phyloP scores from a whole-genome alignment of 257 asterid species.

The Nyctanthes arbortristis region DNA sequence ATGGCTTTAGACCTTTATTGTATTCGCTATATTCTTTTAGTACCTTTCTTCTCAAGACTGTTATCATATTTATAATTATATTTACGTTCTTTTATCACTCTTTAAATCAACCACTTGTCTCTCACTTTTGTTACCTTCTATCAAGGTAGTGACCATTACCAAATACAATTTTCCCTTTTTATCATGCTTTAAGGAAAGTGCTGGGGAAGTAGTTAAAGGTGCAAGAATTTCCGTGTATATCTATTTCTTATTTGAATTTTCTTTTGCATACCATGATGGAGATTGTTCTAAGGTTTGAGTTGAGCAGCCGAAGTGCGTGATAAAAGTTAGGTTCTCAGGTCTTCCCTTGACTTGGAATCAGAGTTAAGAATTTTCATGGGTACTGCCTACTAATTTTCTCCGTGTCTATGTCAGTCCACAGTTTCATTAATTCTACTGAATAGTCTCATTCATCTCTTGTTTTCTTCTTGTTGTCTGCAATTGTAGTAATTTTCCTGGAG shows the following conservation, averaged over 20 bases:
- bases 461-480: constrained; percentile 12
- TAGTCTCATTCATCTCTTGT: constrained; percentile 14
- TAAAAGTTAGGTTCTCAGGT: constrained; percentile 5
- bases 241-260: constrained; percentile 5
- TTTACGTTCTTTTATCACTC: constrained; percentile 23
- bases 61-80: constrained; percentile 24
- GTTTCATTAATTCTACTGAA: neutral
- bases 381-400: neutral
- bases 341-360: constrained; percentile 30
- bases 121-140: constrained; percentile 26
- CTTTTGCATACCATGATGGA: neutral
- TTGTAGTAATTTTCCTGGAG: constrained; percentile 20
- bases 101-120: constrained; percentile 24
- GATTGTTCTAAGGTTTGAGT: neutral
- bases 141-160: constrained; percentile 24
- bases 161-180: neutral
- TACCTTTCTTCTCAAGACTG: constrained; percentile 34
- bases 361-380: constrained; percentile 42
- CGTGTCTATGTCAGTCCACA: neutral
- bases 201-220: constrained; percentile 2
- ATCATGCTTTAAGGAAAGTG: neutral
- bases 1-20: constrained; percentile 28
- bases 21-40: constrained; percentile 24
- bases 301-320: constrained; percentile 6
- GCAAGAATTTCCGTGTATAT: neutral